Evolutionary conservation across 257 asterid species (phyloP).

Genomic region (Datura wrightii): DNA sequence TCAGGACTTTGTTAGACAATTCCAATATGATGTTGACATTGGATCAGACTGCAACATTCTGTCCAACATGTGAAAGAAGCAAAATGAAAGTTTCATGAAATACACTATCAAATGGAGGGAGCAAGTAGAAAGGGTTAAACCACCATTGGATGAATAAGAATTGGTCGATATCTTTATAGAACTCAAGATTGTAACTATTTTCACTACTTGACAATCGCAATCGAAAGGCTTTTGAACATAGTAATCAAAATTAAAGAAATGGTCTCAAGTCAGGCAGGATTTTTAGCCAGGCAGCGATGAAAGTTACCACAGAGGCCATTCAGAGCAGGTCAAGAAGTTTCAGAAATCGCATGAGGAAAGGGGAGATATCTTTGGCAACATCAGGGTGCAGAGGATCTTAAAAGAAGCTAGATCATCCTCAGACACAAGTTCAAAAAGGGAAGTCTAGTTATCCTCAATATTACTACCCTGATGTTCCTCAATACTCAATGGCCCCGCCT

Average conservation of each 20-base stretch:
- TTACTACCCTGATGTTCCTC: not conserved
- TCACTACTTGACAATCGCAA: not conserved
- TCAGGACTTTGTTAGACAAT: not conserved
- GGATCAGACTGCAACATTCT: not conserved
- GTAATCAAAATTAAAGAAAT: not conserved
- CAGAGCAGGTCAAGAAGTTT: not conserved
- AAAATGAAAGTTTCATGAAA: not conserved
- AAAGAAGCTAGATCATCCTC: not conserved
- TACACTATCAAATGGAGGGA: not conserved
- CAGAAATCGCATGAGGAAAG: not conserved
- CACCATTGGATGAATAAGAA: not conserved
- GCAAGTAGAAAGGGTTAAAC: not conserved
- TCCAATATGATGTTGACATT: not conserved
- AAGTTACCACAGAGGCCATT: not conserved
- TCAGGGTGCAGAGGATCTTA: not conserved
- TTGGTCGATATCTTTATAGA: not conserved
- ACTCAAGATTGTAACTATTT: not conserved
- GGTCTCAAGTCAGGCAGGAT: not conserved
- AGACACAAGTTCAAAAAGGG: fast-evolving
- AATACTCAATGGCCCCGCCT: not conserved
- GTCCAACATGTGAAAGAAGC: not conserved
- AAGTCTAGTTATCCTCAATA: not conserved
- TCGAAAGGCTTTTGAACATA: not conserved
- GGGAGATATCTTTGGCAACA: not conserved
- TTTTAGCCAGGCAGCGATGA: not conserved